Base-by-base conservation (phyloP, 169 alveolate species). In the Cryptosporidium baileyi region DNA sequence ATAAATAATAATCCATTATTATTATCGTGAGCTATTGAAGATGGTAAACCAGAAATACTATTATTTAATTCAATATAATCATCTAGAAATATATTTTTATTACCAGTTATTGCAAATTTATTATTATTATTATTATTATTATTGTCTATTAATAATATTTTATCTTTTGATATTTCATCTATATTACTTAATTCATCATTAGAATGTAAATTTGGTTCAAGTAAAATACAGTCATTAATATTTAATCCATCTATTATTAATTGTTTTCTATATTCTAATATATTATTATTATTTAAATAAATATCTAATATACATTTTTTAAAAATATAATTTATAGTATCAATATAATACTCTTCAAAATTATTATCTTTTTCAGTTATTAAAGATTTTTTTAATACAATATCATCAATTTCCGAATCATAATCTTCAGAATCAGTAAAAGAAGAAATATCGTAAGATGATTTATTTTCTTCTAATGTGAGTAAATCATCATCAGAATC, bases 141-240 rank as follows among this genome's bases (percentile, higher is more conserved):
- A n/a, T 49, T 30, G 22, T 1, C 8, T 32, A 36, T 6, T 32
- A 17, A 32, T 17, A 19, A 47, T 15, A 26, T 47, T 6, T 3
- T 15, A 15, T 49, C 17, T 30, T 11, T 41, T 9, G 6, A 30
- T 9, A 47, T 26, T 1, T 30, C 41, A 28, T 47, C 61, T 49
- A 26, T 26, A 24, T 26, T 24, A 9, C 26, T 38, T 8, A 57
- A 26, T 54, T 54, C 67, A n/a, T 74, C 85, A 17, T 54, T 40
- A 17, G 13, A 32, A 28, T 74, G 85, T 54, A 74, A 43, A 74
- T 54, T 52, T 3, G 85, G 74, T n/a, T 74, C 85, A n/a, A 74
- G 36, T 17, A 51, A 11, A 24, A 74, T n/a, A 6, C 28, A 57
- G 4, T 74, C 67, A 30, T 22, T 36, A 15, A 65, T 15, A 32